Evolutionary conservation across 2,329 filamentous ascomycete species (phyloP).

Genomic region (Juglanconis juglandina): DNA sequence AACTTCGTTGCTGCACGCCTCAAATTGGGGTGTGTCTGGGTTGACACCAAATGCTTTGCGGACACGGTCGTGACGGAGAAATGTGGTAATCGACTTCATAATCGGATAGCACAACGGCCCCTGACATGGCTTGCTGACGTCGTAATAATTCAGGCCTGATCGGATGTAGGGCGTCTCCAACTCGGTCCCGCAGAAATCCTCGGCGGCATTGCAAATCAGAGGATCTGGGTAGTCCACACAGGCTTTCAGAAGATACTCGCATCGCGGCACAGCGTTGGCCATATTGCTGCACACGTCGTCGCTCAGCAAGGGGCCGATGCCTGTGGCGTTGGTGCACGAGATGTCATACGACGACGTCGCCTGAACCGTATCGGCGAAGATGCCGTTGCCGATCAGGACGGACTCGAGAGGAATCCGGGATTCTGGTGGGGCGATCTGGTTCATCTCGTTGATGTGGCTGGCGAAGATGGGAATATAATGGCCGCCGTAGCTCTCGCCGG

Average conservation of each 20-base stretch:
- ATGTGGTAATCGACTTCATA: not conserved
- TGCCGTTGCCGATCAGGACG: slow-evolving; percentile 44
- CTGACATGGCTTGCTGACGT: not conserved
- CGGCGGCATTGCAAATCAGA: not conserved
- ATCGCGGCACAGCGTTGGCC: not conserved
- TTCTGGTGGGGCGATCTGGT: slow-evolving; percentile 28
- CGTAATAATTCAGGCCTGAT: not conserved
- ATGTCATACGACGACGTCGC: not conserved
- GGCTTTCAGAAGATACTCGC: not conserved
- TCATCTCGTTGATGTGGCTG: slow-evolving; percentile 41
- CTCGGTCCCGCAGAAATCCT: not conserved
- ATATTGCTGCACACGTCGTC: not conserved
- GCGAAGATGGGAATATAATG: slow-evolving; percentile 45
- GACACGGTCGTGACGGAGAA: not conserved
- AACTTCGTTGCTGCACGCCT: not conserved
- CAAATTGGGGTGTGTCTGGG: not conserved
- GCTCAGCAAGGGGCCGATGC: not conserved
- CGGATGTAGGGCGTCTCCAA: not conserved
- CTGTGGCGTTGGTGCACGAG: not conserved
- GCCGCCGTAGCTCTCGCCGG: slow-evolving; percentile 48
- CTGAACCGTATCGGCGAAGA: slow-evolving; percentile 27
- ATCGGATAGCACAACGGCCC: not conserved
- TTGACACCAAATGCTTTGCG: not conserved
- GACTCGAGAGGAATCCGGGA: slow-evolving; percentile 41
- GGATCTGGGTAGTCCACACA: not conserved